Evolutionary conservation across 2,329 filamentous ascomycete genomes (phyloP), one percentile per base, ranked within the genome.

Genomic region (Diaporthe sp.): DNA sequence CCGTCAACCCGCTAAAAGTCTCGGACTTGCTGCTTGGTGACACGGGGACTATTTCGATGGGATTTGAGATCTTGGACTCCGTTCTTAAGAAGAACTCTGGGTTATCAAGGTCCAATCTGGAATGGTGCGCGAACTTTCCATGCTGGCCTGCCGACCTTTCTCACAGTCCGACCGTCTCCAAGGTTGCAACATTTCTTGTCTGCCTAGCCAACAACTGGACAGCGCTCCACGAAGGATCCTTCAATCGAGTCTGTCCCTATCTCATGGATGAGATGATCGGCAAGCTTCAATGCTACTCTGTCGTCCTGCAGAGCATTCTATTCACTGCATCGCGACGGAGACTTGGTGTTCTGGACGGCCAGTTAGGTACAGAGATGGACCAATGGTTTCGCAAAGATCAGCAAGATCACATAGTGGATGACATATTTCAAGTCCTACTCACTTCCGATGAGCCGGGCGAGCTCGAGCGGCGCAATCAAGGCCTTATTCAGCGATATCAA

Each of bases 141-240:
- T 71, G 56, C 2, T 61, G 75, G 2, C 53, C 59, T 12, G 15
- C 76, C 53, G 35, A 75, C 19, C 37, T 61, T 4, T 47, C 74
- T 47, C 82, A 82, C 66, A 17, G 42, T 2, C 37, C 50, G 3
- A 47, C 76, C 1, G 32, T 83, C 7, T 37, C 53, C 10, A 75
- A 84, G 19, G 86, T 92, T 22, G 80, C 85, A 27, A 73, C 77
- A 0, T 89, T 87, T 63, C 82, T 90, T n/a, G 73, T 78, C 3
- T 80, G 83, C 9, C 78, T 93, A 19, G 81, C 83, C 3, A 76
- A 78, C 27, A 77, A 81, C 22, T 90, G 87, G 86, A 35, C 75
- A 0, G 8, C 56, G 4, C 82, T 87, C 59, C 81, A 81, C 35
- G 25, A 50, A 2, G 30, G 22, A 0, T 63, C 75, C 0, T 19